Evolutionary conservation across 805 yeast genomes (phyloP), one percentile per base, ranked within the genome.

Genomic region (Yamadazyma takamatsuzukensis): DNA sequence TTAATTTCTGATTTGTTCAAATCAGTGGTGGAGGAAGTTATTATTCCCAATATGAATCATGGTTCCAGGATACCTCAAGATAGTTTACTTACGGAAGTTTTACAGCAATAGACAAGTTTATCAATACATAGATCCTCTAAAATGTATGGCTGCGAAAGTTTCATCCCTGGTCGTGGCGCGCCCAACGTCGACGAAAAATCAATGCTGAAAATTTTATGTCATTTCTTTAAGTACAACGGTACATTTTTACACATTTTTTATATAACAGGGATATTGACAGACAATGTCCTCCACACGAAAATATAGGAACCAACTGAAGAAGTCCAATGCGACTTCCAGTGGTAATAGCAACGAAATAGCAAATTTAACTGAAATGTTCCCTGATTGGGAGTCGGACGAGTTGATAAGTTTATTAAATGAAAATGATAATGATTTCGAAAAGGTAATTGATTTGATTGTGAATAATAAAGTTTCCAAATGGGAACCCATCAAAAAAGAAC

Each of bases 361-460:
- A 76, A 76, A 83, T 22, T 74, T 90, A 47, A 59, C 71, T 31
- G 97, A 90, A 61, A 71, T 93, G 68, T 89, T 93, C 66, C 95
- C 97, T 27, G 96, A 85, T 54, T 93, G 98, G 98, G 74, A 84
- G 29, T 69, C 73, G 34, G 95, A 84, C 18, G 98, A 93, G 55
- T 76, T 93, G 54, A 63, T 70, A 28, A 76, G 81, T 33, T 78
- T 87, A 38, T 78, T 89, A 47, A 69, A 70, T 37, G 97, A 93
- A 61, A 75, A 81, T 50, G 56, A 47, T 70, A 70, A 78, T 42
- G 88, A 83, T 54, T 68, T 88, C 45, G 94, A 83, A 53, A 72
- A 75, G 27, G 85, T 93, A 44, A 81, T 86, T 43, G 89, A 83
- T 53, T 80, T 87, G 58, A 89, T 93, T 60, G 80, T 94, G 36